Evolutionary conservation across 495 filamentous ascomycete genomes (phyloP).

Genomic region (Ramalina peruviana): DNA sequence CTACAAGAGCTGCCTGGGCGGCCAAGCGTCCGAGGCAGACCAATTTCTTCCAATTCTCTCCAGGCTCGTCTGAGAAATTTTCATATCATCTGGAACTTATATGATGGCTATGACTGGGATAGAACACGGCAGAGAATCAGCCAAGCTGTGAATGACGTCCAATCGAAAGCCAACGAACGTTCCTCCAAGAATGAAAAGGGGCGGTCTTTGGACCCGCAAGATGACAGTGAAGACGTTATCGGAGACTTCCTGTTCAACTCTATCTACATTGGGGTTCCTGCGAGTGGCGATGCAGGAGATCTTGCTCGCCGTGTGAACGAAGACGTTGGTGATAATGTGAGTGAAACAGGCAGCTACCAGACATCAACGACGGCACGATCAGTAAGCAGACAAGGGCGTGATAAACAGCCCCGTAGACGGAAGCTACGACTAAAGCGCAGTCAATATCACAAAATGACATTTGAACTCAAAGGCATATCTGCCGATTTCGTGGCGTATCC

Average conservation of each 20-base stretch:
- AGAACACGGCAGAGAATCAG: slow-evolving; percentile 73
- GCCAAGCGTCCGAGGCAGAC: no score
- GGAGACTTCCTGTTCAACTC: slow-evolving; percentile 96
- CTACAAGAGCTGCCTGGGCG: no score
- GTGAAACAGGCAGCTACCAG: slow-evolving; percentile 78
- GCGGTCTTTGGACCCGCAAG: slow-evolving; percentile 34
- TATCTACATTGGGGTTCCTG: slow-evolving; percentile 88
- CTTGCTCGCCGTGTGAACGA: slow-evolving; percentile 73
- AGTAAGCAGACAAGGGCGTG: slow-evolving; percentile 36
- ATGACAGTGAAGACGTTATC: slow-evolving; percentile 76
- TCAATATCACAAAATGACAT: slow-evolving; percentile 86
- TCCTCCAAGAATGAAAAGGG: slow-evolving; percentile 35
- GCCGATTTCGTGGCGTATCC: slow-evolving; percentile 77
- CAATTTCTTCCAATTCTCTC: slow-evolving; percentile 42
- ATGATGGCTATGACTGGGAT: slow-evolving; percentile 96
- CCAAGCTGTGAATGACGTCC: slow-evolving; percentile 74
- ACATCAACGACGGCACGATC: slow-evolving; percentile 50
- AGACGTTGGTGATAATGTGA: slow-evolving; percentile 70
- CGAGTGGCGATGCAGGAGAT: slow-evolving; percentile 70
- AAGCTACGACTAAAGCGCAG: slow-evolving; percentile 67
- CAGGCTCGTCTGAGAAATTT: slow-evolving; percentile 69
- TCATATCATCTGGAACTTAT: slow-evolving; percentile 94
- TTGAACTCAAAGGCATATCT: slow-evolving; percentile 78
- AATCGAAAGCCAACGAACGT: slow-evolving; percentile 64
- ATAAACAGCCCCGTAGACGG: slow-evolving; percentile 32